These are phyloP conservation scores for Alternaria infectoria DNA, from an alignment of 2,329 filamentous ascomycete species.

Conservation along the genomic window DNA sequence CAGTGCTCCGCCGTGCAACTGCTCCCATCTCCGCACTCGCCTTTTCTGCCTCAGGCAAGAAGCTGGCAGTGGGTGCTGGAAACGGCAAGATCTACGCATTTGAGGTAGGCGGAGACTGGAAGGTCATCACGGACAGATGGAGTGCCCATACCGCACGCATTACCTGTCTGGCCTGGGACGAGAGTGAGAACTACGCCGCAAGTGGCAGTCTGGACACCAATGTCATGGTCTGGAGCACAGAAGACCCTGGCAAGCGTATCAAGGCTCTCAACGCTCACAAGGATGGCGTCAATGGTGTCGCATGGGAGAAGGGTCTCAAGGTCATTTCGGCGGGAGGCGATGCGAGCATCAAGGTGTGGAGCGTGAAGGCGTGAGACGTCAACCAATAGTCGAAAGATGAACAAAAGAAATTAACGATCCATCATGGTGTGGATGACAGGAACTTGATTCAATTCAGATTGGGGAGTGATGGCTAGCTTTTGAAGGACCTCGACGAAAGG, in stretches of 20 bases:
- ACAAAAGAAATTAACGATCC: neutral
- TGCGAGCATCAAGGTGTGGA: slow-evolving; percentile 91
- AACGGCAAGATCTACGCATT: slow-evolving; percentile 90
- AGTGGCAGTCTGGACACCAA: slow-evolving; percentile 91
- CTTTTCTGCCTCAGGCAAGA: slow-evolving; percentile 78
- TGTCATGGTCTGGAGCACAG: slow-evolving; percentile 88
- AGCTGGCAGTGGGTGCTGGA: slow-evolving; percentile 81
- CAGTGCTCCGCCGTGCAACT: slow-evolving; percentile 71
- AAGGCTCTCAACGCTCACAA: slow-evolving; percentile 91
- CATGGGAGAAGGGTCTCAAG: slow-evolving; percentile 71
- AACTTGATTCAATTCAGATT: neutral
- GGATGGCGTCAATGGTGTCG: slow-evolving; percentile 88
- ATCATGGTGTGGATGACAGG: neutral
- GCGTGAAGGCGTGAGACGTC: slow-evolving; percentile 29
- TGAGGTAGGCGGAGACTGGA: slow-evolving; percentile 65
- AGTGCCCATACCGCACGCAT: slow-evolving; percentile 73
- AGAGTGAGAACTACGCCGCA: slow-evolving; percentile 74
- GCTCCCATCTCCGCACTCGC: slow-evolving; percentile 78
- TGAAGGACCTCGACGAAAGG: neutral
- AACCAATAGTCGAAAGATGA: neutral
- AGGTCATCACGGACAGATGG: slow-evolving; percentile 81
- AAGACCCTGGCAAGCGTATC: slow-evolving; percentile 81
- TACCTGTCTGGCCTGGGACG: slow-evolving; percentile 77
- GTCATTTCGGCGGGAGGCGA: slow-evolving; percentile 85
- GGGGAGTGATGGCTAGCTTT: neutral